A percentile compares a stretch with the other conserved stretches of the same genome.
These are phyloP conservation scores for Penicillium oxalicum DNA, from an alignment of 2,329 filamentous ascomycete species.

Conservation along the genomic window DNA sequence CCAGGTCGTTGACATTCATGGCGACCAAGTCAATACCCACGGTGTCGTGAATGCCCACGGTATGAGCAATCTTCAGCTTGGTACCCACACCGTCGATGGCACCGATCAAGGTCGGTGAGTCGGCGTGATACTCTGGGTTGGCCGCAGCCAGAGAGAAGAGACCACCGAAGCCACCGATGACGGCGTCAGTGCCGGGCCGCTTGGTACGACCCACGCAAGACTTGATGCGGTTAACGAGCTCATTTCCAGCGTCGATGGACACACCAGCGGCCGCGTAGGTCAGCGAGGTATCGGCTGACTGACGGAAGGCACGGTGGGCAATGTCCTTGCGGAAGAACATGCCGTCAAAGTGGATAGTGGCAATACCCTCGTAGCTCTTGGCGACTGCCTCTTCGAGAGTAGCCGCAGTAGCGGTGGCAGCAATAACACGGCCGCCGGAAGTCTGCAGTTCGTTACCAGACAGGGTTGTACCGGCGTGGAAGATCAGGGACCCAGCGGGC, in stretches of 20 bases:
- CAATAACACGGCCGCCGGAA: slow-evolving; percentile 85
- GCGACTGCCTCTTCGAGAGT: slow-evolving; percentile 76
- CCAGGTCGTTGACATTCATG: slow-evolving; percentile 98
- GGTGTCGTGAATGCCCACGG: slow-evolving; percentile 82
- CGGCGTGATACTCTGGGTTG: slow-evolving; percentile 65
- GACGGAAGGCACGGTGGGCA: slow-evolving; percentile 59
- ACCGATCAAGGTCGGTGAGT: slow-evolving; percentile 76
- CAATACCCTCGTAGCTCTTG: slow-evolving; percentile 79
- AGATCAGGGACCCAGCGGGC: slow-evolving; percentile 62
- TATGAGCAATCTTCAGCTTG: slow-evolving; percentile 92
- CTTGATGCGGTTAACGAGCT: slow-evolving; percentile 89
- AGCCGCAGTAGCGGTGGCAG: slow-evolving; percentile 71
- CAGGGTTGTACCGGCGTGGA: slow-evolving; percentile 83
- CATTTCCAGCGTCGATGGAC: slow-evolving; percentile 88
- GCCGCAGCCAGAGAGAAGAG: slow-evolving; percentile 66
- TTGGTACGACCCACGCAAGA: slow-evolving; percentile 77
- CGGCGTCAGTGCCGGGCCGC: slow-evolving; percentile 79
- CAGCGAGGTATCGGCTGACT: slow-evolving; percentile 44
- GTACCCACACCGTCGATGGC: slow-evolving; percentile 96
- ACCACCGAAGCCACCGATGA: slow-evolving; percentile 93
- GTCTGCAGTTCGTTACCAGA: slow-evolving; percentile 62
- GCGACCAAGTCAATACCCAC: slow-evolving; percentile 96
- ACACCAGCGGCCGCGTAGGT: slow-evolving; percentile 94
- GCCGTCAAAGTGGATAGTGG: slow-evolving; percentile 72
- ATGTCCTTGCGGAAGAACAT: slow-evolving; percentile 95